Evolutionary conservation across 1,284 basidiomycete species (phyloP).

Genomic region (Baeospora myosura): DNA sequence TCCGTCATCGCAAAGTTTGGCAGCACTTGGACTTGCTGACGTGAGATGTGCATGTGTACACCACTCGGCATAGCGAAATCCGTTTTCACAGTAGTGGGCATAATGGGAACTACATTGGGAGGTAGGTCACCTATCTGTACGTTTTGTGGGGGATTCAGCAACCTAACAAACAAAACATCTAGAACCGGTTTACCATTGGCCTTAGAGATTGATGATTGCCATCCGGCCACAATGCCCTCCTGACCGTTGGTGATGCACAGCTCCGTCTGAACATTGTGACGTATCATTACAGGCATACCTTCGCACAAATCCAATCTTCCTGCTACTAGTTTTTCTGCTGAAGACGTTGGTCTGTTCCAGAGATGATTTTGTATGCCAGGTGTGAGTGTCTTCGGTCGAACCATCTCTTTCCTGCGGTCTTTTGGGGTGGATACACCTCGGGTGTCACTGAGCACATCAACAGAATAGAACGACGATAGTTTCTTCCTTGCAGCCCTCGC

Average conservation of each 20-base stretch:
- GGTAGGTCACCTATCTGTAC: conserved; percentile 26
- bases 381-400: background rate
- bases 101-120: conserved; percentile 31
- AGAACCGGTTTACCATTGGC: no score
- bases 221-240: conserved; percentile 19
- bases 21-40: conserved; percentile 27
- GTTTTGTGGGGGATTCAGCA: conserved; percentile 21
- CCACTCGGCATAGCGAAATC: conserved; percentile 22
- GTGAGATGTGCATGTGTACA: conserved; percentile 14
- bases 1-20: conserved; percentile 38
- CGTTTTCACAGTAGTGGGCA: conserved; percentile 11
- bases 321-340: conserved; percentile 7
- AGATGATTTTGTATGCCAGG: conserved; percentile 12
- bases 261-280: conserved; percentile 22
- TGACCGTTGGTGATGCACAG: conserved; percentile 23
- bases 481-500: conserved; percentile 8
- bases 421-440: background rate
- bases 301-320: conserved; percentile 4
- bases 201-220: no score
- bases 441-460: conserved; percentile 3
- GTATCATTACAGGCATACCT: conserved; percentile 17
- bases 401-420: background rate
- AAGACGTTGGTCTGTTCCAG: conserved; percentile 15
- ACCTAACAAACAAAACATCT: conserved; percentile 29
- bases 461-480: conserved; percentile 9